Percentiles rank a stretch among this genome's conserved stretches.
These are phyloP conservation scores for Glarea lozoyensis DNA, from an alignment of 495 filamentous ascomycete genomes.

Conservation along the genomic window DNA sequence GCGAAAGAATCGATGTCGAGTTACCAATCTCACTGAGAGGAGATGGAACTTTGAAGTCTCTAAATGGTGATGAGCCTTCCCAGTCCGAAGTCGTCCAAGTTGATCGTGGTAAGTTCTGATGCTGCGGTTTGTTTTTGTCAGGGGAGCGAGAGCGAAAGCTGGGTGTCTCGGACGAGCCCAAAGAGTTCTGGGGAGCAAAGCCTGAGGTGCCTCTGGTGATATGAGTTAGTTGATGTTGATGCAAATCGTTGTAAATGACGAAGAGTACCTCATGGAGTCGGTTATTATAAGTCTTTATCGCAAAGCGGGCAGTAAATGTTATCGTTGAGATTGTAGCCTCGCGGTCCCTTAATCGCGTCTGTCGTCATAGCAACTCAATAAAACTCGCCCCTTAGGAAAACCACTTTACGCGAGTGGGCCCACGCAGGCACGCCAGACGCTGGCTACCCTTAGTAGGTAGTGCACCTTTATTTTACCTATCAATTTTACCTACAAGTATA, in stretches of 20 bases:
- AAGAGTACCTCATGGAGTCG: constrained; percentile 17
- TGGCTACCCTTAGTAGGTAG: no score
- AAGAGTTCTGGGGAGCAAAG: constrained; percentile 11
- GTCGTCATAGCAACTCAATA: constrained; percentile 13
- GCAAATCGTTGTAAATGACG: no score
- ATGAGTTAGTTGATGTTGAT: not conserved
- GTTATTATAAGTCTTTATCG: no score
- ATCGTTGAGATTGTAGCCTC: no score
- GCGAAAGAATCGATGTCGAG: constrained; percentile 25
- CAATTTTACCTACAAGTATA: no score
- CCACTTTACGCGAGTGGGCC: constrained; percentile 16
- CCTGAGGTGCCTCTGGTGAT: constrained; percentile 1
- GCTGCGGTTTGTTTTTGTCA: not conserved
- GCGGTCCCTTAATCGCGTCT: not conserved
- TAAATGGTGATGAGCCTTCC: no score
- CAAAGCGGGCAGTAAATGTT: no score
- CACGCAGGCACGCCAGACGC: no score
- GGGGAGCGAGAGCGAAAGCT: not conserved
- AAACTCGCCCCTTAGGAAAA: constrained; percentile 1
- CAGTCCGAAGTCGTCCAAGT: constrained; percentile 3
- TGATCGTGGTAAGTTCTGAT: not conserved
- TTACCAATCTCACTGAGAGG: constrained; percentile 22
- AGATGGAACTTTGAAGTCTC: not conserved
- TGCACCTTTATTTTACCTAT: no score
- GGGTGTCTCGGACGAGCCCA: constrained; percentile 10